Base-by-base conservation (phyloP, 768 basidiomycete species). In the Dioszegia aurantiaca region DNA sequence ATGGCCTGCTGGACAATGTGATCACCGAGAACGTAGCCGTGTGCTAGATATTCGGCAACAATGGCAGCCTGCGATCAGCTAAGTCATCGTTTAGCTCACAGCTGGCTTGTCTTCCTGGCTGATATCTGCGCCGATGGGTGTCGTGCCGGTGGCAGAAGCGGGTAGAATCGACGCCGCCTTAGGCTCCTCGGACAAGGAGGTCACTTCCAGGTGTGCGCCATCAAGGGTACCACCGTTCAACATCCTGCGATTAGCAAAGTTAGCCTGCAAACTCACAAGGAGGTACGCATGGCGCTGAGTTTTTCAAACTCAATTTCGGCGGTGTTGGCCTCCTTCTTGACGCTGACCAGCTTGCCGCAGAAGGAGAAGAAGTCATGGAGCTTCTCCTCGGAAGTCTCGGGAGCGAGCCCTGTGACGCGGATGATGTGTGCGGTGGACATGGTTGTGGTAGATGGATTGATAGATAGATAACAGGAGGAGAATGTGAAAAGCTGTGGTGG, bases 41-140 rank as follows among this genome's bases (percentile, higher is more conserved):
- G 85, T 1, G 94, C 90, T 43, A 99, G 83, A 77, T 93, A 90
- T 76, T 97, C 94, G 27, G 94, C 93, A 26, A 88, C 87, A 69
- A 95, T 90, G 85, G 72, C 60, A 57, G 61, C 57, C 72, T 74
- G 45, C n/a, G 24, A 55, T 27, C 6, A 33, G 19, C 24, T 30
- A 9, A 30, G 28, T 14, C 14, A 12, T n/a, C 33, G 19, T 2
- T 14, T 17, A 24, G 54, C 72, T 52, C 30, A 73, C 73, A 59
- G 65, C 71, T 21, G 94, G 94, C 80, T 99, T 99, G 77, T 94
- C 91, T 37, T 85, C 82, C 78, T 95, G 92, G 16, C 87, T 84
- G 68, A 88, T 80, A 33, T 60, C 59, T 14, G 73, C 67, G 16
- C 72, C 72, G 43, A 74, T 73, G 16, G 75, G 69, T 4, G 75